phyloP scores from a whole-genome alignment of 2,329 filamentous ascomycete species.

The Scopulariopsis brevicaulis region DNA sequence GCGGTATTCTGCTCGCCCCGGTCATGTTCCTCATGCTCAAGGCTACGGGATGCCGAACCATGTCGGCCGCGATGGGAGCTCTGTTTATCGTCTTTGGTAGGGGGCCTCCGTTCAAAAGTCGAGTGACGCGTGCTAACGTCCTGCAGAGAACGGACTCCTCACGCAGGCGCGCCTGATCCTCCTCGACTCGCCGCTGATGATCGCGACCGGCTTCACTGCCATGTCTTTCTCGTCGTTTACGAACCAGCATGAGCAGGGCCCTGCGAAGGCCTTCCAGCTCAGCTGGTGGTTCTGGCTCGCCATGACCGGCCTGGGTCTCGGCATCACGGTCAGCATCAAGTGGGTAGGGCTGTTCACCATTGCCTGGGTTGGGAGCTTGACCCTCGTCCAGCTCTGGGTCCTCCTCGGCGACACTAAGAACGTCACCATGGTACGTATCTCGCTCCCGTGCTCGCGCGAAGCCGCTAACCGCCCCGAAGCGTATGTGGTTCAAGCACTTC shows the following conservation, averaged over 20 bases:
- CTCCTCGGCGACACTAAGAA: constrained; percentile 80
- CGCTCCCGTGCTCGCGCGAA: background rate
- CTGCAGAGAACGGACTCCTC: constrained; percentile 79
- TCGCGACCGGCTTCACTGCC: constrained; percentile 85
- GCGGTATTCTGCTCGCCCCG: constrained; percentile 79
- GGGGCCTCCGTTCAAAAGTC: constrained; percentile 11
- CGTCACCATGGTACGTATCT: constrained; percentile 56
- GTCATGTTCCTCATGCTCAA: constrained; percentile 93
- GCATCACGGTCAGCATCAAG: constrained; percentile 89
- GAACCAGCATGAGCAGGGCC: constrained; percentile 93
- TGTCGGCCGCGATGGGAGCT: constrained; percentile 73
- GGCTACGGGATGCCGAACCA: constrained; percentile 77
- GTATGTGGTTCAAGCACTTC: constrained; percentile 87
- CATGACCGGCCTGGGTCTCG: constrained; percentile 76
- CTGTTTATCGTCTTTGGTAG: constrained; percentile 82
- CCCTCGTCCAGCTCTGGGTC: constrained; percentile 87
- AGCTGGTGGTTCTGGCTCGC: constrained; percentile 98
- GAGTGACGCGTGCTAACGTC: constrained; percentile 15
- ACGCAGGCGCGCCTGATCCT: constrained; percentile 94
- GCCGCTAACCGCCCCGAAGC: constrained; percentile 25
- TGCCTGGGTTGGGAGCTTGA: constrained; percentile 91
- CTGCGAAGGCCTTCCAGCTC: constrained; percentile 72
- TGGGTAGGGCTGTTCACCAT: constrained; percentile 99
- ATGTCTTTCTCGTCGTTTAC: constrained; percentile 87
- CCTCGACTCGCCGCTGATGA: constrained; percentile 87